Conservation (phyloP, 2,329 filamentous ascomycete species). For the Scytalidium sp. region DNA sequence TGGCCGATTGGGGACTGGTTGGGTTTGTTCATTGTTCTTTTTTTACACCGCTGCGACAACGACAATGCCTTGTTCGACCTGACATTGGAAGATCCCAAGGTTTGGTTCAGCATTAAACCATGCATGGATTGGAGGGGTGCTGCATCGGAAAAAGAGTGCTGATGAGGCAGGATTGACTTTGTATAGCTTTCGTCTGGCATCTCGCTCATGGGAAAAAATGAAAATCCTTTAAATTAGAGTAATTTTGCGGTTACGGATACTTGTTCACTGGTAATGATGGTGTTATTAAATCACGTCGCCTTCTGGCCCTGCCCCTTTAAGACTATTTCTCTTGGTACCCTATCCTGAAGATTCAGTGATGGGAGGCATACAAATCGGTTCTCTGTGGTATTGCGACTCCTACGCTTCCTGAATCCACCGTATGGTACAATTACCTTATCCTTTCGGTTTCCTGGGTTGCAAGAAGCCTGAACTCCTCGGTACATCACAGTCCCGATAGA, state of each 20-base stretch:
- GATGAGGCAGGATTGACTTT: conserved; percentile 25
- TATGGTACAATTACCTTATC: no score
- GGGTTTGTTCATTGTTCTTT: conserved; percentile 21
- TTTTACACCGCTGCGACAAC: conserved; percentile 17
- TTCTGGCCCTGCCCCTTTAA: no score
- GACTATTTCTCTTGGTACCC: no score
- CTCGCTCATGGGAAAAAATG: conserved; percentile 28
- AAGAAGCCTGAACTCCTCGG: no score
- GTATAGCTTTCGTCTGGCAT: conserved; percentile 29
- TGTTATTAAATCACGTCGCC: conserved; percentile 3
- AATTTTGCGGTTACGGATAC: neutral
- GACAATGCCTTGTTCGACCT: conserved; percentile 31
- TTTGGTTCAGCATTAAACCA: conserved; percentile 20
- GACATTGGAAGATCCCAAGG: conserved; percentile 24
- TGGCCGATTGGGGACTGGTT: conserved; percentile 16
- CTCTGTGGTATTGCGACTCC: no score
- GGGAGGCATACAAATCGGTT: no score
- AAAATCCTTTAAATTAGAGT: conserved; percentile 24
- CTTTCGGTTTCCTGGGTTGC: no score
- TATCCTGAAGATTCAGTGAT: no score
- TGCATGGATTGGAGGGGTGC: conserved; percentile 25
- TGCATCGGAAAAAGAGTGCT: conserved; percentile 24
- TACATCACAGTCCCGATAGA: no score
- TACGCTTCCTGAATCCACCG: no score
- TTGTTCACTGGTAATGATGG: no score